Conservation (phyloP, 192 early-diverging fungal genomes). For the Haplosporangium gracile region DNA sequence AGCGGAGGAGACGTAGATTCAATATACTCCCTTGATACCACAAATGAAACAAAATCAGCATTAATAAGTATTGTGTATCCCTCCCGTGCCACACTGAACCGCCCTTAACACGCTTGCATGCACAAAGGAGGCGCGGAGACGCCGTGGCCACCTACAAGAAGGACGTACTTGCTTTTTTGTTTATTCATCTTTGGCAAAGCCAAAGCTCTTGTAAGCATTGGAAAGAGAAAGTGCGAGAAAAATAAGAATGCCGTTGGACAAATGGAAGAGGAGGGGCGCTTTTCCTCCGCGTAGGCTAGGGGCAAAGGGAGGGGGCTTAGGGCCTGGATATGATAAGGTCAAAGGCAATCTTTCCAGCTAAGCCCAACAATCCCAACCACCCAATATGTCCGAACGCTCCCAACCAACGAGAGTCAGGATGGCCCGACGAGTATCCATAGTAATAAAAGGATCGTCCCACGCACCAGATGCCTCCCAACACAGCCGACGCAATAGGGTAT, state of each 20-base stretch:
- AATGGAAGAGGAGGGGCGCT: neutral
- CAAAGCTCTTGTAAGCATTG: neutral
- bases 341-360: conserved; percentile 54
- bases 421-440: conserved; percentile 69
- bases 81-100: no score
- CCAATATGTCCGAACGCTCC: conserved; percentile 70
- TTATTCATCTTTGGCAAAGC: neutral
- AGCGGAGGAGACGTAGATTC: neutral
- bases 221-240: neutral
- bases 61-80: neutral
- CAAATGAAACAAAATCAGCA: neutral
- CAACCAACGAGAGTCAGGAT: conserved; percentile 64
- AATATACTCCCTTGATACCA: neutral
- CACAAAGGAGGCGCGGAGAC: neutral
- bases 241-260: neutral
- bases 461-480: conserved; percentile 64
- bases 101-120: neutral
- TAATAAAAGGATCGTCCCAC: conserved; percentile 65
- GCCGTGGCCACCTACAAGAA: neutral
- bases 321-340: conserved; percentile 32
- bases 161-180: neutral
- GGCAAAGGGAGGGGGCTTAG: neutral
- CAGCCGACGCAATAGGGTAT: conserved; percentile 67
- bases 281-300: neutral
- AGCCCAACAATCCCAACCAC: conserved; percentile 61